These are phyloP conservation scores for Capronia americana DNA, from an alignment of 2,329 filamentous ascomycete genomes.

Conservation along the genomic window DNA sequence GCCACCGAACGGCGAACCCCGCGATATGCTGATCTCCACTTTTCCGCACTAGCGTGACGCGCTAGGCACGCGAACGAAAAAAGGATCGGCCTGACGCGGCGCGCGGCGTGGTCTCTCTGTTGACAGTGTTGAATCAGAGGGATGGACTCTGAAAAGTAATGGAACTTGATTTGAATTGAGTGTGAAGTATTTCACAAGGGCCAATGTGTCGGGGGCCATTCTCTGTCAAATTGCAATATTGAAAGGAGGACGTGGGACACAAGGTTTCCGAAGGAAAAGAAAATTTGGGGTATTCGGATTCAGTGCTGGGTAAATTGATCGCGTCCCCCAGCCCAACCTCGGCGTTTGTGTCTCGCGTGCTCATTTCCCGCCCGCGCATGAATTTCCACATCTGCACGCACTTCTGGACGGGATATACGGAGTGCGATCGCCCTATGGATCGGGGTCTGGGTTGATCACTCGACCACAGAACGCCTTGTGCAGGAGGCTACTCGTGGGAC, in stretches of 20 bases:
- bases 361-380: background rate
- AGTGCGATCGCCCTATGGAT: background rate
- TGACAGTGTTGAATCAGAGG: background rate
- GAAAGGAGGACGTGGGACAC: background rate
- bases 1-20: constrained; percentile 20
- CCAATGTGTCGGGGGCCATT: background rate
- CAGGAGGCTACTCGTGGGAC: background rate
- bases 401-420: background rate
- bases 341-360: constrained; percentile 6
- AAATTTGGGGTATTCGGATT: background rate
- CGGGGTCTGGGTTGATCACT: background rate
- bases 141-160: background rate
- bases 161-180: background rate
- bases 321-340: background rate
- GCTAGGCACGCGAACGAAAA: constrained; percentile 18
- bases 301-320: background rate
- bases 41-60: constrained; percentile 15
- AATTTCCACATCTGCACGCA: constrained; percentile 10
- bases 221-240: background rate
- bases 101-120: background rate
- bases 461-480: background rate
- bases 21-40: constrained; percentile 14
- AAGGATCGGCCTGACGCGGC: constrained; percentile 10
- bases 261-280: background rate
- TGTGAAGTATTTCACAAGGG: background rate